phyloP scores from a whole-genome alignment of 306 rosid genomes.

The Nissolia schottii region DNA sequence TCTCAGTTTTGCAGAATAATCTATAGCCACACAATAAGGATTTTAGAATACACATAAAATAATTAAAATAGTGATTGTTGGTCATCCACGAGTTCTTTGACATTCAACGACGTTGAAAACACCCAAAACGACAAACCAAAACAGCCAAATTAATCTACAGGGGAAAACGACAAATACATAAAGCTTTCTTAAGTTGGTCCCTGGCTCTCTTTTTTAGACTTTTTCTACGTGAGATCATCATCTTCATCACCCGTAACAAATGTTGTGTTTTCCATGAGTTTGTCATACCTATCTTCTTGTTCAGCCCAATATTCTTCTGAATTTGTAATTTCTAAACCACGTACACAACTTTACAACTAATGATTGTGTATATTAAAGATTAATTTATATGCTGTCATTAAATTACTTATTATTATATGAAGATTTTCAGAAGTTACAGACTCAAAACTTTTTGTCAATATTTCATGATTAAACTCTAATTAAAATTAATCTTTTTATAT shows the following conservation, averaged over 20 bases:
- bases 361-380: too few species aligned
- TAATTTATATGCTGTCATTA: too few species aligned
- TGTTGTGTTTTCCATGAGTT: neutral
- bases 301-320: neutral
- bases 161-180: neutral
- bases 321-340: neutral
- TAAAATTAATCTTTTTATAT: too few species aligned
- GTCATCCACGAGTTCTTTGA: neutral
- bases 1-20: neutral
- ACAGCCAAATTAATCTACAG: neutral
- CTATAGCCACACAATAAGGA: neutral
- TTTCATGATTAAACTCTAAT: too few species aligned
- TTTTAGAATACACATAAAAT: neutral
- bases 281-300: neutral
- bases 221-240: neutral
- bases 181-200: neutral
- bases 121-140: neutral
- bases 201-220: neutral
- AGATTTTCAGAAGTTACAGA: too few species aligned
- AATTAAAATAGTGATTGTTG: neutral
- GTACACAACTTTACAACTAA: neutral
- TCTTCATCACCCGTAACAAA: neutral
- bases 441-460: too few species aligned
- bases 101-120: neutral
- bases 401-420: too few species aligned